Percentiles rank a stretch among this genome's conserved stretches.
Conservation (phyloP, 371 early-diverging fungal species). For the Mortierella polycephala region DNA sequence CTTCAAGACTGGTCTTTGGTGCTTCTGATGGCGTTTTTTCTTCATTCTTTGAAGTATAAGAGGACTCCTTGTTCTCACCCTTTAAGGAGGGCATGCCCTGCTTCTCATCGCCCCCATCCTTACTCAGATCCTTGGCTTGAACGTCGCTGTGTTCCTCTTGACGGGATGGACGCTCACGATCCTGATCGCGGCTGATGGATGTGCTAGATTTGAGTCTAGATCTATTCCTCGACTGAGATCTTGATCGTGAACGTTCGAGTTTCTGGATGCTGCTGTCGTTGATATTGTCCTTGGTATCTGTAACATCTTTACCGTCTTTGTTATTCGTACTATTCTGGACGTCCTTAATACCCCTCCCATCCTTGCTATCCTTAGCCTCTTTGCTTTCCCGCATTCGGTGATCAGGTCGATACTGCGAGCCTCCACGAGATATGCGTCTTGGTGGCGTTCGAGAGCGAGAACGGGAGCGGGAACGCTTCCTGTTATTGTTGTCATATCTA, state of each 20-base stretch:
- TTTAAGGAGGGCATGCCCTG: no score
- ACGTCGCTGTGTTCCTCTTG: neutral
- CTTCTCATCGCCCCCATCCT: neutral
- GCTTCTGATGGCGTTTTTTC: no score
- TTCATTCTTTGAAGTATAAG: no score
- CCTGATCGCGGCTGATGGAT: neutral
- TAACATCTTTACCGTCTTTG: neutral
- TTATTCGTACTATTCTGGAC: neutral
- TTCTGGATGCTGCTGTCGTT: constrained; percentile 2
- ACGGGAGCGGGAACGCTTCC: constrained; percentile 20
- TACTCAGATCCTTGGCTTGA: neutral
- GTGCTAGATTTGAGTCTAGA: constrained; percentile 3
- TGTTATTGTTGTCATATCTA: constrained; percentile 5
- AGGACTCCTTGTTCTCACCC: no score
- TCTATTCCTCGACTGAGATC: constrained; percentile 8
- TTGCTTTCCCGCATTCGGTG: constrained; percentile 11
- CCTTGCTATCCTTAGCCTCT: constrained; percentile 9
- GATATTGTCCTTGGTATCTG: neutral
- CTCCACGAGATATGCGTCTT: constrained; percentile 19
- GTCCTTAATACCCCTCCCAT: constrained; percentile 9
- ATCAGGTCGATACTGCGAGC: constrained; percentile 25
- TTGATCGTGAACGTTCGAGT: constrained; percentile 11
- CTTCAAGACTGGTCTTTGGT: no score
- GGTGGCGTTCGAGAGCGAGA: constrained; percentile 22
- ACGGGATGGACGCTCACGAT: neutral